phyloP scores from a whole-genome alignment of 2,329 filamentous ascomycete species.

The Xylaria sp. region DNA sequence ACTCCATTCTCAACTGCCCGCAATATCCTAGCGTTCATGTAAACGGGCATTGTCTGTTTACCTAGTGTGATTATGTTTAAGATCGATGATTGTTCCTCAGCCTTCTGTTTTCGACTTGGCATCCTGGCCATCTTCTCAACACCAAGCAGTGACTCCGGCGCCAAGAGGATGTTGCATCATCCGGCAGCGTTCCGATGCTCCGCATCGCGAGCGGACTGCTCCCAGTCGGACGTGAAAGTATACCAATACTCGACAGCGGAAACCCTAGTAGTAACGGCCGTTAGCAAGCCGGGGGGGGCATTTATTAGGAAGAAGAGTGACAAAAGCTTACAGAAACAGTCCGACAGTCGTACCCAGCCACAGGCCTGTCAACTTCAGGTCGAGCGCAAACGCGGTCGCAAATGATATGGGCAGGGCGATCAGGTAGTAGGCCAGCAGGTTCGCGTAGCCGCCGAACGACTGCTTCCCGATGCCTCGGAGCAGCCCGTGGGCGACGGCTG shows the following conservation, averaged over 20 bases:
- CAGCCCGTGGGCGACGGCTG: conserved; percentile 79
- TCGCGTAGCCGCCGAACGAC: conserved; percentile 86
- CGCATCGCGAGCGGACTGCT: conserved; percentile 55
- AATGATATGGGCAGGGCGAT: conserved; percentile 86
- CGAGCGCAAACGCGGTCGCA: conserved; percentile 72
- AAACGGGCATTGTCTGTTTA: not conserved
- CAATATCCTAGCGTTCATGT: not conserved
- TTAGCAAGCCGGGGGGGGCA: conserved; percentile 3
- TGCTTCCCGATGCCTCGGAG: conserved; percentile 87
- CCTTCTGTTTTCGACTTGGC: not conserved
- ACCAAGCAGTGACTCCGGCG: no score
- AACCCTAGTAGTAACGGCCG: conserved; percentile 43
- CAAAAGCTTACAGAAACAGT: conserved; percentile 57
- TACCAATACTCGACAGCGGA: conserved; percentile 57
- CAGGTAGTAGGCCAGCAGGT: conserved; percentile 82
- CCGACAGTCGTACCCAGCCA: conserved; percentile 81
- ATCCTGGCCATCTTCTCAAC: not conserved
- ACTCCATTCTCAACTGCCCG: not conserved
- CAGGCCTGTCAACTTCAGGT: conserved; percentile 77
- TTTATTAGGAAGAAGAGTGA: not conserved
- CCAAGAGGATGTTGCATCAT: no score
- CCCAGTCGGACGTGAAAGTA: conserved; percentile 56
- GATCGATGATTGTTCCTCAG: not conserved
- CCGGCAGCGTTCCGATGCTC: conserved; percentile 53
- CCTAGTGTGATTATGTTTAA: not conserved